A percentile compares a stretch with the other conserved stretches of the same genome.
phyloP scores from a whole-genome alignment of 1,139 yeast species.

The Suhomyces taliae region DNA sequence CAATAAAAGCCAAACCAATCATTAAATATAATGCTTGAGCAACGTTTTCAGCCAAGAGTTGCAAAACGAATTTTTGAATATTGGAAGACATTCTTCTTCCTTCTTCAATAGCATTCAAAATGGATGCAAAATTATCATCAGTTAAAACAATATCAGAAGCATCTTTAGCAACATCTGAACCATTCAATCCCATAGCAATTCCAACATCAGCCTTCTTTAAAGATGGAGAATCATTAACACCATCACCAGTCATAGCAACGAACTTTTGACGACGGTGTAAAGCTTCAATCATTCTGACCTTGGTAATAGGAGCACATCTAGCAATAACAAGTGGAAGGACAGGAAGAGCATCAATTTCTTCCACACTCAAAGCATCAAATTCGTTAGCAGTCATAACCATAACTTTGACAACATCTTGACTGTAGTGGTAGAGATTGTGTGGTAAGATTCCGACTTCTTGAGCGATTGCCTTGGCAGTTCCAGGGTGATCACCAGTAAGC shows the following conservation, averaged over 20 bases:
- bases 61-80: constrained; percentile 49
- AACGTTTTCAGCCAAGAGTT: constrained; percentile 49
- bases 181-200: constrained; percentile 46
- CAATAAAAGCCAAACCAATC: constrained; percentile 38
- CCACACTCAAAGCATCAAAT: constrained; percentile 36
- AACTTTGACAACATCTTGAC: constrained; percentile 33
- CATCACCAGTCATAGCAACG: constrained; percentile 42
- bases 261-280: constrained; percentile 46
- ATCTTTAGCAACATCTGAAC: constrained; percentile 59
- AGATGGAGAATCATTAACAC: constrained; percentile 42
- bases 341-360: constrained; percentile 32
- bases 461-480: constrained; percentile 54
- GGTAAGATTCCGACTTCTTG: constrained; percentile 53
- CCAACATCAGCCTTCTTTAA: constrained; percentile 42
- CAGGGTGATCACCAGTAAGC: constrained; percentile 56
- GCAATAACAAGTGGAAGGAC: constrained; percentile 43
- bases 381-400: constrained; percentile 50
- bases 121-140: constrained; percentile 52
- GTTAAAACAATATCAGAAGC: constrained; percentile 58
- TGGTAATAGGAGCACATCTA: constrained; percentile 57
- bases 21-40: constrained; percentile 45
- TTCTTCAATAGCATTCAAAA: constrained; percentile 52
- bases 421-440: constrained; percentile 38
- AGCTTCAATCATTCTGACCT: constrained; percentile 51
- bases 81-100: constrained; percentile 50